Base-by-base conservation (phyloP, 2,329 filamentous ascomycete species). In the Phaeosphaeriaceae sp. region DNA sequence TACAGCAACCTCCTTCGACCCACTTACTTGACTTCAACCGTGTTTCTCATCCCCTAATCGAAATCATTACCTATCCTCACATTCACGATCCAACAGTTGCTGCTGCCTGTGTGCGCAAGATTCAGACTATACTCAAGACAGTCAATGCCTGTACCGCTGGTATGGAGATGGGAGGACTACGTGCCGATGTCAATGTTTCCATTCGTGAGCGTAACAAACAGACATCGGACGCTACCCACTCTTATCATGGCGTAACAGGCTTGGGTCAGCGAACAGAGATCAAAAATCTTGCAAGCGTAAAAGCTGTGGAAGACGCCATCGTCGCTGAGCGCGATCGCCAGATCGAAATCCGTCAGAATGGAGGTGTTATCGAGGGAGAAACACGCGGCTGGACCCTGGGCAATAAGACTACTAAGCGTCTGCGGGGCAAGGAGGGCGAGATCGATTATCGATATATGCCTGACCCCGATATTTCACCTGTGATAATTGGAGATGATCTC, bases 371-470 rank as follows among this genome's bases (percentile, higher is more conserved):
- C 41, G 82, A 86, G 58, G 90, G 92, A 36, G 94, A 99, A 76
- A 99, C 94, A 6, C 83, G 94, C 48, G 93, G 94, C 5, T 99
- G 92, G 92, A 89, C 90, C 1, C 82, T 96, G 18, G 92, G 92
- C 2, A 87, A 86, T 55, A 91, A 85, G 3, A 87, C 92, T 69
- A 97, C 94, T 3, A 86, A 85, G 50, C 83, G 88, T 33, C 77
- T 99, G 35, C 84, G 94, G 64, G 91, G 91, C 20, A 99, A 99
- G 72, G 94, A 97, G 72, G 94, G 94, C 39, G 93, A 96, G 68
- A 92, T 97, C 5, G 94, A 99, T 73, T 99, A 99, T 73, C 83
- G 94, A 34, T 99, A 99, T 70, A 97, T 99, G 93, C 93, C 94
- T 0, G 94, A 99, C 70, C 90, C 94, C 4, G 94, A 99, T 68